Conservation (phyloP, 176 grass and related monocot genomes). For the Rhynchospora breviuscula region DNA sequence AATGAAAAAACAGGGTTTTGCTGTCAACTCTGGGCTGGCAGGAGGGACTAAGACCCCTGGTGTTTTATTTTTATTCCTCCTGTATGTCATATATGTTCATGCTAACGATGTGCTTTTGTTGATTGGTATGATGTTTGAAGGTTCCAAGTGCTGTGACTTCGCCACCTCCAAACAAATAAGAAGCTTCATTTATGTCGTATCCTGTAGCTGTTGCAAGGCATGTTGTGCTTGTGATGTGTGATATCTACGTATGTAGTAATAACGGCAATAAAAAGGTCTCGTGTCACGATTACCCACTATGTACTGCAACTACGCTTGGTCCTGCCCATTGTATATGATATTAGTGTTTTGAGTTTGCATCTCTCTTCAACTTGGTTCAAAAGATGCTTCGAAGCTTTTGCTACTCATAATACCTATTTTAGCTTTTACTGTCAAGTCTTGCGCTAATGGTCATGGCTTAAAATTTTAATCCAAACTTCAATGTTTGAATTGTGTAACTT, state of each 20-base stretch:
- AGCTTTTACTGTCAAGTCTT: no score
- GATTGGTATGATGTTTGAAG: not conserved
- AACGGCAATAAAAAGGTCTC: not conserved
- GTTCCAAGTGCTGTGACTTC: not conserved
- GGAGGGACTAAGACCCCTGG: no score
- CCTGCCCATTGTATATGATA: not conserved
- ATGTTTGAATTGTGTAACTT: no score
- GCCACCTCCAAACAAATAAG: not conserved
- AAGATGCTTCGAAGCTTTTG: not conserved
- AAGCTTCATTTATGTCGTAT: not conserved
- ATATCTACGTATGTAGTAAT: not conserved
- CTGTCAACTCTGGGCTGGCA: no score
- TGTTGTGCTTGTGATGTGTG: not conserved
- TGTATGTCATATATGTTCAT: not conserved
- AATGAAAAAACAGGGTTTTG: no score
- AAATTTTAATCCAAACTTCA: no score
- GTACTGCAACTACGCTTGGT: not conserved
- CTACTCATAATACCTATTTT: not conserved
- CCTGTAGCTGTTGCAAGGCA: not conserved
- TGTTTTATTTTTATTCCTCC: not conserved
- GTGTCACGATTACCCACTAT: not conserved
- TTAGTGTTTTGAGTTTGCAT: not conserved
- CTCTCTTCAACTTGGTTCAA: not conserved
- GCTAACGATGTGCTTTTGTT: conserved; percentile 1
- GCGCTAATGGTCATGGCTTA: no score